phyloP scores from a whole-genome alignment of 345 rosid species.

The Populus tremula region DNA sequence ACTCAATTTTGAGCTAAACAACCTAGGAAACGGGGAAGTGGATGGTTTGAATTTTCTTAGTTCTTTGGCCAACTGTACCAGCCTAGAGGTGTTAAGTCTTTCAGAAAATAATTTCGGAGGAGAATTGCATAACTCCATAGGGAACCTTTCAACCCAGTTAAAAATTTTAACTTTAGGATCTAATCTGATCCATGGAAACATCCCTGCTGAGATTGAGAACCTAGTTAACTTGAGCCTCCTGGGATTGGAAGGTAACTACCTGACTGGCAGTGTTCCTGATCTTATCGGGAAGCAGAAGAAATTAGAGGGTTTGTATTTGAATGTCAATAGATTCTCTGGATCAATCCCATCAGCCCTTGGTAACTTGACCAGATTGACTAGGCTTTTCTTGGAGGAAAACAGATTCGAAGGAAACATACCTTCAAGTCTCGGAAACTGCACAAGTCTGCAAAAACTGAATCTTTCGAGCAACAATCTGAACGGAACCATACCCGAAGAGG shows the following conservation, averaged over 20 bases:
- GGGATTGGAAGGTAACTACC: slow-evolving; percentile 20
- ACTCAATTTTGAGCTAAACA: slow-evolving; percentile 27
- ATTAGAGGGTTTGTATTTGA: not conserved
- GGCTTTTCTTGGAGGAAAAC: slow-evolving; percentile 29
- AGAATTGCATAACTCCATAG: slow-evolving; percentile 24
- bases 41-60: slow-evolving; percentile 25
- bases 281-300: slow-evolving; percentile 21
- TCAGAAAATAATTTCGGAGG: slow-evolving; percentile 18
- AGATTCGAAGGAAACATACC: slow-evolving; percentile 33
- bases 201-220: slow-evolving; percentile 20
- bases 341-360: slow-evolving; percentile 18
- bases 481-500: slow-evolving; percentile 33
- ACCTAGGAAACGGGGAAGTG: slow-evolving; percentile 18
- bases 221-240: slow-evolving; percentile 7
- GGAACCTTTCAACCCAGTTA: slow-evolving; percentile 20
- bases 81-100: slow-evolving; percentile 22
- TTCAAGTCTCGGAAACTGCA: slow-evolving; percentile 25
- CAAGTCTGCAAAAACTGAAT: slow-evolving; percentile 15
- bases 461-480: slow-evolving; percentile 32
- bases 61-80: slow-evolving; percentile 26
- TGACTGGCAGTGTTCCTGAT: slow-evolving; percentile 25
- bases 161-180: not conserved
- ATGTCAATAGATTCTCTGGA: slow-evolving; percentile 15
- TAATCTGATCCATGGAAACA: slow-evolving; percentile 15
- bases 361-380: slow-evolving; percentile 15